Conservation (phyloP, 306 rosid species). For the Morella rubra region DNA sequence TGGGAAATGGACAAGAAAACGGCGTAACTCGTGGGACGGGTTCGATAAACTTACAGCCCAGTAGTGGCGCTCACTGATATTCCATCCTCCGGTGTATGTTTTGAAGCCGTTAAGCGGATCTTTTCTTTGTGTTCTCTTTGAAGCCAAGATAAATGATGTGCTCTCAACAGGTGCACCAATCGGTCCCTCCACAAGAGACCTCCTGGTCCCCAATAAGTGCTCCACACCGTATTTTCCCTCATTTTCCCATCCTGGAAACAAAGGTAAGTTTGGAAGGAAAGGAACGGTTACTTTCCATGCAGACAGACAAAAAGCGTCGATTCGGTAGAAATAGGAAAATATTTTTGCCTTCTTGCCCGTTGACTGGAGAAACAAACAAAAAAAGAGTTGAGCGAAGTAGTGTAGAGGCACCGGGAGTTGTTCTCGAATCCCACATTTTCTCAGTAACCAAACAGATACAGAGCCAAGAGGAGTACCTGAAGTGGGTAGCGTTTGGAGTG, state of each 20-base stretch:
- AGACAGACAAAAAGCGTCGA: background rate
- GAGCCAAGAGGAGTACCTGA: background rate
- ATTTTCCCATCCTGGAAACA: conserved; percentile 27
- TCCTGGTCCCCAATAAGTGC: conserved; percentile 22
- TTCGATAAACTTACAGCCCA: conserved; percentile 46
- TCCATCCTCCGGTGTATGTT: conserved; percentile 49
- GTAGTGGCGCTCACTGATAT: conserved; percentile 56
- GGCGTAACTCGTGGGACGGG: background rate
- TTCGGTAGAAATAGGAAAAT: background rate
- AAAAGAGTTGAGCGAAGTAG: background rate
- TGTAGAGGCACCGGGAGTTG: background rate
- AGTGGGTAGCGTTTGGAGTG: background rate
- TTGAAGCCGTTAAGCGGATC: conserved; percentile 52
- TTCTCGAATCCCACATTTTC: background rate
- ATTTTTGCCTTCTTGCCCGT: background rate
- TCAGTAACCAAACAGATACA: background rate
- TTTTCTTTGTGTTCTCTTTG: conserved; percentile 46
- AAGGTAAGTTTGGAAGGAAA: background rate
- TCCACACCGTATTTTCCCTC: conserved; percentile 28
- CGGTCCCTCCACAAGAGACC: conserved; percentile 42
- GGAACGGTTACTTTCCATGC: background rate
- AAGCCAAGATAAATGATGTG: conserved; percentile 42
- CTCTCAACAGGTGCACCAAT: conserved; percentile 31
- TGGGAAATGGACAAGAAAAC: background rate
- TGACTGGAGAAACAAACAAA: background rate